These are phyloP conservation scores for Hymenoscyphus salicellus DNA, from an alignment of 2,329 filamentous ascomycete genomes.

Conservation along the genomic window DNA sequence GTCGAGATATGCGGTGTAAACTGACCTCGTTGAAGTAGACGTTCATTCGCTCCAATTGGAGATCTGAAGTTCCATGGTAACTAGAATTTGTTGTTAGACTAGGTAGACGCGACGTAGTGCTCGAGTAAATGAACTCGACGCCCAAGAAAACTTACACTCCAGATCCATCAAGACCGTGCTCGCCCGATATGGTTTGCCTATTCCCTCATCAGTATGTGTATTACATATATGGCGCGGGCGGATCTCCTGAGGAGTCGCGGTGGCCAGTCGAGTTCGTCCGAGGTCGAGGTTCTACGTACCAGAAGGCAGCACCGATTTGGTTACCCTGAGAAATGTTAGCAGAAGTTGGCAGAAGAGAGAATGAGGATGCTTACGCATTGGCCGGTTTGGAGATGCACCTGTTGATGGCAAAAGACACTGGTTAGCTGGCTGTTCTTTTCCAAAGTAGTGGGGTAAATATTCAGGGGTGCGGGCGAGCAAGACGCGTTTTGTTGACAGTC, in stretches of 20 bases:
- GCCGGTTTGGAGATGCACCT: slow-evolving; percentile 99
- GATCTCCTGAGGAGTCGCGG: slow-evolving; percentile 32
- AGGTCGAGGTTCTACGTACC: slow-evolving; percentile 53
- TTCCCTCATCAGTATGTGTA: slow-evolving; percentile 40
- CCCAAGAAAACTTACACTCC: slow-evolving; percentile 69
- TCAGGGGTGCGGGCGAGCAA: slow-evolving; percentile 37
- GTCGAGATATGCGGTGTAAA: slow-evolving; percentile 5
- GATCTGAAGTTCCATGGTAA: slow-evolving; percentile 97
- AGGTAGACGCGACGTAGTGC: slow-evolving; percentile 14
- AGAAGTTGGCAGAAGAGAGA: slow-evolving; percentile 10
- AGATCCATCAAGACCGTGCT: slow-evolving; percentile 96
- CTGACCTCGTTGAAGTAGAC: slow-evolving; percentile 95
- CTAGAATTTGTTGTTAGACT: slow-evolving; percentile 44
- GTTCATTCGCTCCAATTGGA: slow-evolving; percentile 99
- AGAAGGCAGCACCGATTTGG: slow-evolving; percentile 99
- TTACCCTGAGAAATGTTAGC: slow-evolving; percentile 69
- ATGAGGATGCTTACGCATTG: slow-evolving; percentile 76
- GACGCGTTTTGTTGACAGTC: slow-evolving; percentile 39
- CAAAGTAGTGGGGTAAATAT: slow-evolving; percentile 35
- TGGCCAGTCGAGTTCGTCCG: slow-evolving; percentile 16
- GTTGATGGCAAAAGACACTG: slow-evolving; percentile 43
- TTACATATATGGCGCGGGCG: slow-evolving; percentile 2
- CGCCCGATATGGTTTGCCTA: slow-evolving; percentile 79
- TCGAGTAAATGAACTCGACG: background rate
- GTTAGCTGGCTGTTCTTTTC: slow-evolving; percentile 54